Evolutionary conservation across 164 flowering plant genomes (phyloP).

Genomic region (Vitis riparia): DNA sequence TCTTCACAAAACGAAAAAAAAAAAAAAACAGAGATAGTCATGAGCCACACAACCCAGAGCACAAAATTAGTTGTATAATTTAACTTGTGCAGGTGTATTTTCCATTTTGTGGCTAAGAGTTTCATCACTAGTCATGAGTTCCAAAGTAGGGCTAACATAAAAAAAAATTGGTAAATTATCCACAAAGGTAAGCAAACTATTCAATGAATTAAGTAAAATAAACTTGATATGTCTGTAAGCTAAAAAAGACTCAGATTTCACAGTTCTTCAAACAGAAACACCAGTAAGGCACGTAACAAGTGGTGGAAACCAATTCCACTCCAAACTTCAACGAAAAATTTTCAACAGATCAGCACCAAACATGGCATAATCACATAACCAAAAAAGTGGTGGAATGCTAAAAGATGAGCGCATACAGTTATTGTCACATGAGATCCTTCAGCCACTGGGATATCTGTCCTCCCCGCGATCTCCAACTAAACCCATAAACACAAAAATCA

Average conservation of each 20-base stretch:
- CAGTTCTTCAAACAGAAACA: too few relatives aligned
- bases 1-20: slow-evolving; percentile 29
- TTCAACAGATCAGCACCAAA: too few relatives aligned
- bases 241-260: too few relatives aligned
- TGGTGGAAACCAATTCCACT: too few relatives aligned
- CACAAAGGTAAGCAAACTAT: too few relatives aligned
- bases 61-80: not conserved
- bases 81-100: not conserved
- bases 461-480: slow-evolving; percentile 85
- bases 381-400: not conserved
- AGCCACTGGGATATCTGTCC: slow-evolving; percentile 91
- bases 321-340: too few relatives aligned
- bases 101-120: not conserved
- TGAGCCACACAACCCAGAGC: not conserved
- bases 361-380: too few relatives aligned
- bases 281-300: too few relatives aligned
- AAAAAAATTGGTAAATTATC: too few relatives aligned
- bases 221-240: too few relatives aligned
- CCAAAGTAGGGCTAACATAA: too few relatives aligned
- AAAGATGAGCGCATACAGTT: slow-evolving; percentile 47
- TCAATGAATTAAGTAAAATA: too few relatives aligned
- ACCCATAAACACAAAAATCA: slow-evolving; percentile 12
- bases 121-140: not conserved
- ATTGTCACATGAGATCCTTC: slow-evolving; percentile 85
- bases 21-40: slow-evolving; percentile 3